phyloP scores from a whole-genome alignment of 306 rosid species.

The Lagenaria siceraria region DNA sequence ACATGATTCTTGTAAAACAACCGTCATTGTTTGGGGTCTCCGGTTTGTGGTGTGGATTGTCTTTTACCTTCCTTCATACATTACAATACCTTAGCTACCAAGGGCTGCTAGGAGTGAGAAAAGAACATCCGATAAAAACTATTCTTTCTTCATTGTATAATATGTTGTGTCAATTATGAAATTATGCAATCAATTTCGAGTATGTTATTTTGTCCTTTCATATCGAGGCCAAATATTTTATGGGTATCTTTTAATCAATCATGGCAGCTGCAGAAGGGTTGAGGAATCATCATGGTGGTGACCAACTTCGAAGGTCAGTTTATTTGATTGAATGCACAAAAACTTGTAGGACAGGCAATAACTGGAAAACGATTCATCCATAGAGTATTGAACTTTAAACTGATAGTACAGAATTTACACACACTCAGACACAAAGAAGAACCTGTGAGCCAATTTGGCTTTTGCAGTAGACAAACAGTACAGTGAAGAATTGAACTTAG shows the following conservation, averaged over 20 bases:
- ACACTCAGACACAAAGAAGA: background rate
- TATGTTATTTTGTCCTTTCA: background rate
- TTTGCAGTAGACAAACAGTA: background rate
- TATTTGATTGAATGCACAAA: background rate
- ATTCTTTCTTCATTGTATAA: background rate
- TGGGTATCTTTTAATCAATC: background rate
- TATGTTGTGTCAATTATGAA: background rate
- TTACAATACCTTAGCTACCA: background rate
- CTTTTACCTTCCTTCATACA: background rate
- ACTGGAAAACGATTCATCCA: background rate
- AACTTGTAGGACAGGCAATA: background rate
- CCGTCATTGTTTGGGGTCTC: slow-evolving; percentile 1
- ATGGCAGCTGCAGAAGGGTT: background rate
- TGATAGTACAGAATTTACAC: background rate
- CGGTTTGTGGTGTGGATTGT: background rate
- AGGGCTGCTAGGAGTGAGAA: background rate
- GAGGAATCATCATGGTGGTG: background rate
- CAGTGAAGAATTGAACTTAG: background rate
- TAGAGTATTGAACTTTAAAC: background rate
- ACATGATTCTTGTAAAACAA: background rate
- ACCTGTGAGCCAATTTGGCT: background rate
- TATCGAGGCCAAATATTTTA: background rate
- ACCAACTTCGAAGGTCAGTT: background rate
- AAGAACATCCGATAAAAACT: background rate
- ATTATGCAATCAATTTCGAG: background rate